Evolutionary conservation across 768 basidiomycete species (phyloP).

Genomic region (Macrolepiota albuminosa): DNA sequence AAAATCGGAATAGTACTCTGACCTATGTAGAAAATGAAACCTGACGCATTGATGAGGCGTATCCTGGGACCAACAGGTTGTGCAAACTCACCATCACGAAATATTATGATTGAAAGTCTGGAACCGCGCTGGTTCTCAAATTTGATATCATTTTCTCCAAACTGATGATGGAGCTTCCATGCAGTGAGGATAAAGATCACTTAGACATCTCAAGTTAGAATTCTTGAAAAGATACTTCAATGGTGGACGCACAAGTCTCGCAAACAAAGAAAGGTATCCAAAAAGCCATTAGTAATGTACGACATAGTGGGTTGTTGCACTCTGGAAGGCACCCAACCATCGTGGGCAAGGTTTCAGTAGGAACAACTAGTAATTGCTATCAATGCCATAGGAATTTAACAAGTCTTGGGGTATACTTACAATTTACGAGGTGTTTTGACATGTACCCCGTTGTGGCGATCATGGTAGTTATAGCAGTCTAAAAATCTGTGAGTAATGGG

Average conservation of each 20-base stretch:
- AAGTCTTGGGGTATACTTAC: background rate
- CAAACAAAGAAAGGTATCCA: background rate
- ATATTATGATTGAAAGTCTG: background rate
- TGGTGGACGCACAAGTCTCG: background rate
- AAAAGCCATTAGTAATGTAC: background rate
- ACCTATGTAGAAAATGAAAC: background rate
- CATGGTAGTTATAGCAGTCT: background rate
- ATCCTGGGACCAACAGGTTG: background rate
- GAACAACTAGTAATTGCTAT: background rate
- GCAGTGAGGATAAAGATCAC: background rate
- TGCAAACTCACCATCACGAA: background rate
- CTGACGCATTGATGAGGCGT: background rate
- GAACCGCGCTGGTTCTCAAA: background rate
- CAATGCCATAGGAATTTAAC: background rate
- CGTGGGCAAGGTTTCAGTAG: background rate
- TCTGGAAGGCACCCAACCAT: background rate
- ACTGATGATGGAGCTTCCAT: background rate
- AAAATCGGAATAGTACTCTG: background rate
- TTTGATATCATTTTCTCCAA: background rate
- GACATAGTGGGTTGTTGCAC: background rate
- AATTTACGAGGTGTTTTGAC: background rate
- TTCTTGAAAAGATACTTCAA: too few relatives aligned
- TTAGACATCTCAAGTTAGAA: background rate
- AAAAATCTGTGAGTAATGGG: background rate
- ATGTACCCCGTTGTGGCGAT: background rate